phyloP scores from a whole-genome alignment of 2,329 filamentous ascomycete genomes.

The Stachybotrys elegans region DNA sequence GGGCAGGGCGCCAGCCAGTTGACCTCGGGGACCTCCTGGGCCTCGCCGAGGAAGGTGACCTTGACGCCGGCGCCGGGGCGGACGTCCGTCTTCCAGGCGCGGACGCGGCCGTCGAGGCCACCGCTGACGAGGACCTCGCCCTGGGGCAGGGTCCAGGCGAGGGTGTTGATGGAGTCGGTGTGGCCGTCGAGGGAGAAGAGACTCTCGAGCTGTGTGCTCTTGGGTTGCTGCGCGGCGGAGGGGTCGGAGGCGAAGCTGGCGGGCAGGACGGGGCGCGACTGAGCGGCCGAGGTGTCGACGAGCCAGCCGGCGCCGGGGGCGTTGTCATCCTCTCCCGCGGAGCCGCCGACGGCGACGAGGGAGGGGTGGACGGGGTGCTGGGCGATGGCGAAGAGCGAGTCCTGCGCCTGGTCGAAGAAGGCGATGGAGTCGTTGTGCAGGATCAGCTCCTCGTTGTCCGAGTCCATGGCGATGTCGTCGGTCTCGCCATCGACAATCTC shows the following conservation, averaged over 20 bases:
- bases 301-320: conserved; percentile 78
- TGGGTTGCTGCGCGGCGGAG: conserved; percentile 43
- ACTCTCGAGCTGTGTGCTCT: conserved; percentile 54
- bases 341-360: conserved; percentile 82
- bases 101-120: conserved; percentile 79
- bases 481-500: conserved; percentile 54
- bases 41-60: conserved; percentile 64
- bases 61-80: conserved; percentile 41
- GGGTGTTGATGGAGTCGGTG: conserved; percentile 82
- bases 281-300: conserved; percentile 66
- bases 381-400: conserved; percentile 92
- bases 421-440: conserved; percentile 90
- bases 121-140: conserved; percentile 84
- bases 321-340: conserved; percentile 53
- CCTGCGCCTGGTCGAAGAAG: conserved; percentile 85
- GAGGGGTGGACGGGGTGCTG: conserved; percentile 77
- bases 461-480: conserved; percentile 78
- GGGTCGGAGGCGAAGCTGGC: conserved; percentile 66
- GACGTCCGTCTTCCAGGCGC: conserved; percentile 57
- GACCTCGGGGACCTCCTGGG: conserved; percentile 89
- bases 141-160: conserved; percentile 75
- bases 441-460: conserved; percentile 68
- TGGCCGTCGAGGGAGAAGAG: conserved; percentile 82
- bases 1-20: conserved; percentile 85
- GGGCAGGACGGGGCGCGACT: conserved; percentile 65